These are phyloP conservation scores for Solanum acaule DNA, from an alignment of 257 asterid species.

Conservation along the genomic window DNA sequence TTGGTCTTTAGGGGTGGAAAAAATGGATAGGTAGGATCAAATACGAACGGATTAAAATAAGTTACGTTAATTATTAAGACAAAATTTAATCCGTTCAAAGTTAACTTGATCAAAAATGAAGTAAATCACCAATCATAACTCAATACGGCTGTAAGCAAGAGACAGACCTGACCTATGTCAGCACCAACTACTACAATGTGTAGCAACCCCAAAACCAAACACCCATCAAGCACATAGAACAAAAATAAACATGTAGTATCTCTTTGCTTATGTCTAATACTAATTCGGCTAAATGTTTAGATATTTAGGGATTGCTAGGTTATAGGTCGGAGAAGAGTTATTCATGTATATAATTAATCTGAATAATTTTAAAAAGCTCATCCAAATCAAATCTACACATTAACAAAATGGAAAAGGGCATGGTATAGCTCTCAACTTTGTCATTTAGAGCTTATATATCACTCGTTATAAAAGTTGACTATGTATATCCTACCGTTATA, in stretches of 20 bases:
- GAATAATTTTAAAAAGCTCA: background rate
- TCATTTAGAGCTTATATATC: too few relatives aligned
- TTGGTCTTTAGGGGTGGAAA: constrained; percentile 23
- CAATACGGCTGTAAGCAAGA: constrained; percentile 63
- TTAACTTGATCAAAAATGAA: rapidly evolving
- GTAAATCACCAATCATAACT: background rate
- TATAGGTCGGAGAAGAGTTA: background rate
- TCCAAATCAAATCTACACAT: background rate
- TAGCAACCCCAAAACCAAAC: constrained; percentile 10
- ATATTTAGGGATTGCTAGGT: background rate
- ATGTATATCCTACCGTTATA: too few relatives aligned
- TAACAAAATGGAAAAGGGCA: too few relatives aligned
- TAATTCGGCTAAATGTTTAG: background rate
- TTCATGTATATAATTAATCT: too few relatives aligned
- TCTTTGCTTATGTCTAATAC: too few relatives aligned
- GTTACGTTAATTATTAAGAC: rapidly evolving
- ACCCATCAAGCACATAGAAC: background rate
- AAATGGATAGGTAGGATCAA: background rate
- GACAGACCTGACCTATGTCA: constrained; percentile 91
- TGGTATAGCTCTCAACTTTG: too few relatives aligned
- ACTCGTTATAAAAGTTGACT: too few relatives aligned
- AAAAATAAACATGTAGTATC: background rate
- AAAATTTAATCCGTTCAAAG: rapidly evolving
- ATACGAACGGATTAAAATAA: background rate
- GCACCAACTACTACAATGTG: constrained; percentile 78